Percentiles rank a stretch among this genome's conserved stretches.
phyloP scores from a whole-genome alignment of 2,329 filamentous ascomycete genomes.

The Aureobasidium musti region DNA sequence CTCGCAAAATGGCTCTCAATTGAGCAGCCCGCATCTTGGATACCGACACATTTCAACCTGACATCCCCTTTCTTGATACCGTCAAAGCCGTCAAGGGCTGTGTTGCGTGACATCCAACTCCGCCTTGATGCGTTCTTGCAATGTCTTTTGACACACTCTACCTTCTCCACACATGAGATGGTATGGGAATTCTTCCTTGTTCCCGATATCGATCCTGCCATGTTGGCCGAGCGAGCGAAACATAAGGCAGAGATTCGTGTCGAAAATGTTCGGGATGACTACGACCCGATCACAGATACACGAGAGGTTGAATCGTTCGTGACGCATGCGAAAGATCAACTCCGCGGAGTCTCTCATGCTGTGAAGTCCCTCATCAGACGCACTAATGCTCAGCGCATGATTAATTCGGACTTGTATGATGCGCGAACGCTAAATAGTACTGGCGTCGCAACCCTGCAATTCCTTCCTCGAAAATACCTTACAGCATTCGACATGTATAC shows the following conservation, averaged over 20 bases:
- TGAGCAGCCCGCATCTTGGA: constrained; percentile 94
- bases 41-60: constrained; percentile 74
- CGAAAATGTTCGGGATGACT: constrained; percentile 87
- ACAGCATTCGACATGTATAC: constrained; percentile 73
- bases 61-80: constrained; percentile 91
- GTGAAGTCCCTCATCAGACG: constrained; percentile 80
- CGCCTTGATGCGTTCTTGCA: constrained; percentile 85
- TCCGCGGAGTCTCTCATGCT: constrained; percentile 79
- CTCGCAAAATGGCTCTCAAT: constrained; percentile 78
- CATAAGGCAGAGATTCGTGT: constrained; percentile 80
- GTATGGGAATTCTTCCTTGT: constrained; percentile 99
- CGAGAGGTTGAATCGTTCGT: constrained; percentile 92
- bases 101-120: constrained; percentile 84
- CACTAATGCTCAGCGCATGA: constrained; percentile 71
- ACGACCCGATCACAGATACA: constrained; percentile 75
- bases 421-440: constrained; percentile 58
- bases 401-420: constrained; percentile 66
- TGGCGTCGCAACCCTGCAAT: constrained; percentile 58
- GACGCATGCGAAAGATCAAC: constrained; percentile 84
- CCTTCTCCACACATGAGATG: constrained; percentile 94
- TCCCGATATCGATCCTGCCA: constrained; percentile 84
- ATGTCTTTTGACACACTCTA: constrained; percentile 82
- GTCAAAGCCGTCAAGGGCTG: constrained; percentile 82
- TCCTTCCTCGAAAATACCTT: constrained; percentile 68
- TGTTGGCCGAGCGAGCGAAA: constrained; percentile 84